Percentiles rank a stretch among this genome's conserved stretches.
These are phyloP conservation scores for Exsudoporus frostii DNA, from an alignment of 768 basidiomycete genomes.

Conservation along the genomic window DNA sequence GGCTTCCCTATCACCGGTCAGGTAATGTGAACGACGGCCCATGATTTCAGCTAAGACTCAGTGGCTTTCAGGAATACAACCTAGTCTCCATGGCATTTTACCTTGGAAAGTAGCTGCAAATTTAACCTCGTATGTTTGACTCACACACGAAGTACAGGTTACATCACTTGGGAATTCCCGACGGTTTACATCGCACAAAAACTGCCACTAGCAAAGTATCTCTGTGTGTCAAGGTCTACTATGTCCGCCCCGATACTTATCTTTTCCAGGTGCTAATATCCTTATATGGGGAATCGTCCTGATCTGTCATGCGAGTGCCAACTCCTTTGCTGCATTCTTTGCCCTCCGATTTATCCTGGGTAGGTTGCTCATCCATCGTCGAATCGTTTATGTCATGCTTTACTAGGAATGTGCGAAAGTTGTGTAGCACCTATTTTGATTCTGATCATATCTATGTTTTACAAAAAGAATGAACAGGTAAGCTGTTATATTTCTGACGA, in stretches of 20 bases:
- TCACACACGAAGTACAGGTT: constrained; percentile 16
- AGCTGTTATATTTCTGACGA: neutral
- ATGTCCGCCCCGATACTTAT: neutral
- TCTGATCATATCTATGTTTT: constrained; percentile 38
- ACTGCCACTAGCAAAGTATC: constrained; percentile 36
- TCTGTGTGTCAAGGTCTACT: constrained; percentile 22
- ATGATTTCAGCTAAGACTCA: neutral
- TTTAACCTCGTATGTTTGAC: neutral
- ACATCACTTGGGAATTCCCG: constrained; percentile 39
- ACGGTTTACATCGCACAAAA: constrained; percentile 40
- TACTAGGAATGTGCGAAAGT: constrained; percentile 34
- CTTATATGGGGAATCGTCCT: constrained; percentile 39
- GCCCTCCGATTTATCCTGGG: constrained; percentile 33
- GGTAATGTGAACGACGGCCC: neutral
- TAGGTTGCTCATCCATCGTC: neutral
- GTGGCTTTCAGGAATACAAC: neutral
- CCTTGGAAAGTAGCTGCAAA: neutral
- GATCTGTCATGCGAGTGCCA: constrained; percentile 33
- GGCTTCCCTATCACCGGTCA: constrained; percentile 15
- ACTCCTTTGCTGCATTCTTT: constrained; percentile 37
- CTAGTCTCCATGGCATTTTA: neutral
- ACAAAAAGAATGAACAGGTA: constrained; percentile 40
- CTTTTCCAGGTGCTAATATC: constrained; percentile 32
- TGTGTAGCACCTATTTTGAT: constrained; percentile 41
- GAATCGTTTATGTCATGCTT: neutral